These are phyloP conservation scores for Pezicula rhizophila DNA, from an alignment of 2,329 filamentous ascomycete species.

Conservation along the genomic window DNA sequence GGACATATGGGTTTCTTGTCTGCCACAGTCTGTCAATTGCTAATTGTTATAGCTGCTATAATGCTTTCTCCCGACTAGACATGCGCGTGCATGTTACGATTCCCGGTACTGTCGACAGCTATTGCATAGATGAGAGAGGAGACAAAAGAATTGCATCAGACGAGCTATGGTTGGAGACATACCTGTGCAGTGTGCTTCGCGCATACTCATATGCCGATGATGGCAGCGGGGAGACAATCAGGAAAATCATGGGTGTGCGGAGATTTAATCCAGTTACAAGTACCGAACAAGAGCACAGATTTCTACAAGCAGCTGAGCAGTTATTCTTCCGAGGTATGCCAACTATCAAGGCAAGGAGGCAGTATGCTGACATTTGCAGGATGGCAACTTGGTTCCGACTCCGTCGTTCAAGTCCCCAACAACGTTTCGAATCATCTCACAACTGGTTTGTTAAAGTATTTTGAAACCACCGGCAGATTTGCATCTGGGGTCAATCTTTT, in stretches of 20 bases:
- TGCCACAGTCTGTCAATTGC: conserved; percentile 22
- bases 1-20: conserved; percentile 15
- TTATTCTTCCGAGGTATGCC: conserved; percentile 81
- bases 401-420: conserved; percentile 94
- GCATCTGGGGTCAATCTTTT: conserved; percentile 96
- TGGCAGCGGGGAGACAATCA: conserved; percentile 87
- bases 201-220: conserved; percentile 97
- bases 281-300: conserved; percentile 96
- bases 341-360: too few species aligned
- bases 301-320: conserved; percentile 87
- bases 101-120: conserved; percentile 91
- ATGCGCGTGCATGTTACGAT: conserved; percentile 99
- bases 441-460: conserved; percentile 88
- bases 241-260: conserved; percentile 94
- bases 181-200: conserved; percentile 87
- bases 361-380: conserved; percentile 42
- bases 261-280: conserved; percentile 97
- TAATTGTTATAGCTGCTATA: conserved; percentile 66
- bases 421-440: conserved; percentile 94
- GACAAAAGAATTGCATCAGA: conserved; percentile 92
- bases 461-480: conserved; percentile 89
- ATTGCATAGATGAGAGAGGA: conserved; percentile 93
- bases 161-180: conserved; percentile 94
- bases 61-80: conserved; percentile 95
- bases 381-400: conserved; percentile 93